Conservation (phyloP, 75 land plant genomes). For the Isoetes taiwanensis region DNA sequence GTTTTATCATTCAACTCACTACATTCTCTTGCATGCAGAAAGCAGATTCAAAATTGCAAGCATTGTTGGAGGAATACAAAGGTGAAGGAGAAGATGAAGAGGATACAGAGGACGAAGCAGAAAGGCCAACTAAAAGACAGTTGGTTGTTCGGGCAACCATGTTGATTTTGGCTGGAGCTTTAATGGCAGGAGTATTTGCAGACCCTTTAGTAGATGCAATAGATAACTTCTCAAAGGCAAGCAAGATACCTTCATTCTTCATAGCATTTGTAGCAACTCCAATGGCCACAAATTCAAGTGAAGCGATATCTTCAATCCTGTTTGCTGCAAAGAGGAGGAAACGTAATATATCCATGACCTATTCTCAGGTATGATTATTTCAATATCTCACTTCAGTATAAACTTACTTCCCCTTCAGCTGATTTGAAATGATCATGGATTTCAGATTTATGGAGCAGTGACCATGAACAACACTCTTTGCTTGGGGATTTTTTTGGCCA, state of each 20-base stretch:
- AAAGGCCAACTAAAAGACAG: constrained; percentile 5
- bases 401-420: too few relatives aligned
- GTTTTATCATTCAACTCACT: too few relatives aligned
- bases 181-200: constrained; percentile 19
- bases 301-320: constrained; percentile 16
- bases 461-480: constrained; percentile 85
- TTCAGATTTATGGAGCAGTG: constrained; percentile 88
- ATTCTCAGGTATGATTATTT: constrained; percentile 26
- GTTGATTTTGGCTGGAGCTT: constrained; percentile 9
- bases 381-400: too few relatives aligned
- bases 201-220: constrained; percentile 25
- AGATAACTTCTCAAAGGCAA: constrained; percentile 12
- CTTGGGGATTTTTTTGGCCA: constrained; percentile 70
- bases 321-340: constrained; percentile 21
- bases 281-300: constrained; percentile 26
- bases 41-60: too few relatives aligned
- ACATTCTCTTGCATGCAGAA: too few relatives aligned
- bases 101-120: background rate
- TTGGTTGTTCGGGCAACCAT: background rate
- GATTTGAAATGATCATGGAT: too few relatives aligned
- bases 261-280: constrained; percentile 26
- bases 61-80: too few relatives aligned
- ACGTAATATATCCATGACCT: constrained; percentile 21
- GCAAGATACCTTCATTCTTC: constrained; percentile 23
- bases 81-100: background rate